A percentile compares a stretch with the other conserved stretches of the same genome.
Conservation (phyloP, 176 grass and related monocot species). For the Triticum turgidum region DNA sequence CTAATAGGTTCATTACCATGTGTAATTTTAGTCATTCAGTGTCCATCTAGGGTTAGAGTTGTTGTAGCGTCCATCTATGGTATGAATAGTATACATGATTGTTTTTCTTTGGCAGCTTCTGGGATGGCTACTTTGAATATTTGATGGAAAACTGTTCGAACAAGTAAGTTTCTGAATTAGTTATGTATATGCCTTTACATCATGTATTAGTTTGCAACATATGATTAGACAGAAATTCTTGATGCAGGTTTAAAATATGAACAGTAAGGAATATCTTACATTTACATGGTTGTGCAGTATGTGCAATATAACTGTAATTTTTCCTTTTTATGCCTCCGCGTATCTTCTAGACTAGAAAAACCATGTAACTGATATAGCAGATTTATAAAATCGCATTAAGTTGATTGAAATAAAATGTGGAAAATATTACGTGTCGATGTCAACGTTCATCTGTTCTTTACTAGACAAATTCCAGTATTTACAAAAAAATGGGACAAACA, state of each 20-base stretch:
- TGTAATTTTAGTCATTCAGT: constrained; percentile 6
- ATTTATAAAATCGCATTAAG: constrained; percentile 19
- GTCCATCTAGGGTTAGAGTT: neutral
- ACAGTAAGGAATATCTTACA: neutral
- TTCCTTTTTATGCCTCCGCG: neutral
- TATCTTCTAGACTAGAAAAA: neutral
- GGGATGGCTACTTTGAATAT: constrained; percentile 99
- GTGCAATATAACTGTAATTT: neutral
- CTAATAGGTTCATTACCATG: neutral
- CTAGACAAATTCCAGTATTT: constrained; percentile 28
- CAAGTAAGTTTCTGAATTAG: constrained; percentile 63
- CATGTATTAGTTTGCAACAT: constrained; percentile 2
- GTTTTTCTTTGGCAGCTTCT: constrained; percentile 76
- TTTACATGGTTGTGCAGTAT: constrained; percentile 8
- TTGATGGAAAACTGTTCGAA: constrained; percentile 91
- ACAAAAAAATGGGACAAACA: neutral
- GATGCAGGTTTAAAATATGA: constrained; percentile 18
- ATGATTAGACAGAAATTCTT: constrained; percentile 15
- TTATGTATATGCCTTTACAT: constrained; percentile 18
- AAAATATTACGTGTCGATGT: neutral
- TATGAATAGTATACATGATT: constrained; percentile 14
- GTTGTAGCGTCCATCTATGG: neutral
- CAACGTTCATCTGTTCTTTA: constrained; percentile 5
- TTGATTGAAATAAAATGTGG: constrained; percentile 14
- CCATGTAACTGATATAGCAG: neutral